Base-by-base conservation (phyloP, 2,329 filamentous ascomycete species). In the Sphaerulina populicola region DNA sequence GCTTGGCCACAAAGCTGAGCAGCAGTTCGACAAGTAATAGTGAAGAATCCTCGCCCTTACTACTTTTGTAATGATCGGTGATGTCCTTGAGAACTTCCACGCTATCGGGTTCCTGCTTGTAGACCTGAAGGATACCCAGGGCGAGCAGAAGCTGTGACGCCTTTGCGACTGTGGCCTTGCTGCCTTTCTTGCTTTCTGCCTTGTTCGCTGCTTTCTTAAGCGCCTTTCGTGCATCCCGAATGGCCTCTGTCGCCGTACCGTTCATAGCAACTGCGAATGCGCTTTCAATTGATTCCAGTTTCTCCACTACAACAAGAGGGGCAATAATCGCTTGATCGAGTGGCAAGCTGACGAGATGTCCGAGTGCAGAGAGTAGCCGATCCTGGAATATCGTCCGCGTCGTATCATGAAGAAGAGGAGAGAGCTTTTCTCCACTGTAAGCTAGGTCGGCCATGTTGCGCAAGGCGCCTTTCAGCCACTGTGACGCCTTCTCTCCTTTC, bases 71-170 rank as follows among this genome's bases (percentile, higher is more conserved):
- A 66, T 85, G 89, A 53, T 84, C 75, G 58, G 85, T 79, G n/a
- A 96, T 75, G 60, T 96, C 91, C 48, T 86, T 80, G 7, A 96
- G 73, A 55, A 93, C 83, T 44, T 85, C 82, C 18, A 95, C 78
- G 0, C 89, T 87, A 64, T 97, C 93, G 0, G 85, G 77, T 53
- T 95, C 89, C 21, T 88, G 87, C 62, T 91, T 90, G 71, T 95
- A 95, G 7, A 95, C 77, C 67, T 96, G 88, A 49, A 97, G 76
- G 11, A 96, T 79, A 0, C 88, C 85, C 47, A 96, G 78, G 0
- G 88, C 83, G 66, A 94, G 88, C 1, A 97, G 77, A 33, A 96
- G 76, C 15, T 85, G 83, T 52, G 96, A 78, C 0, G 86, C 86
- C 54, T 82, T 81, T 12, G 42, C 41, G 39, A 54, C 50, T 12